Evolutionary conservation across 1,139 yeast genomes (phyloP), one percentile per base, ranked within the genome.

Genomic region (Pneumocystis murina): DNA sequence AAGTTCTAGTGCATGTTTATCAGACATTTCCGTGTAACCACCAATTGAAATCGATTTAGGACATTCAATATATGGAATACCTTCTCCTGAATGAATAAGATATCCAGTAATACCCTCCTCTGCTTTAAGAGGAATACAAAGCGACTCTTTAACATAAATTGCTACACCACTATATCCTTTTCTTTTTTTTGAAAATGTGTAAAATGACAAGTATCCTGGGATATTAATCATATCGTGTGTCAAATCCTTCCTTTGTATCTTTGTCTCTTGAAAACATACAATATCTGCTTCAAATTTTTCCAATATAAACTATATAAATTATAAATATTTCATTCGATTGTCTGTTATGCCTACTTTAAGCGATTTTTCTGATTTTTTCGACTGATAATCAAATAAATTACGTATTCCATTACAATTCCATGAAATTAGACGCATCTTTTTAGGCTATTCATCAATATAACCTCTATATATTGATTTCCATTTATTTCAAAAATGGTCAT

Each of bases 131-230:
- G 79, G 78, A 70, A 41, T 72, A 69, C 68, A 72, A 70, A 43
- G 80, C 68, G n/a, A 67, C 71, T 67, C 66, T 33, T 90, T 76
- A 2, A 91, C 82, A 74, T 88, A 91, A 1, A 92, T 80, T 0
- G 91, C 95, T 1, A 92, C 97, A 0, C 98, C 98, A 66, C 94
- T 83, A 72, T 92, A 92, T 0, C 97, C 97, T 71, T 84, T 86
- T 62, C 73, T 75, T 43, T 61, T 65, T 10, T 60, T 72, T 0
- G 97, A 95, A 28, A 89, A 75, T 0, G 94, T 78, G 54, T 90
- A 82, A 69, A 83, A 92, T 0, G 88, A 79, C 40, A 79, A 75
- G 70, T 79, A 91, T 1, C 84, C 82, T 0, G 78, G 75, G 0
- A 87, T 75, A 64, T 80, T 77, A 0, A 86, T 92, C 70, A 87